phyloP scores from a whole-genome alignment of 163 green algal species.

The Chlamydomonas reinhardtii region DNA sequence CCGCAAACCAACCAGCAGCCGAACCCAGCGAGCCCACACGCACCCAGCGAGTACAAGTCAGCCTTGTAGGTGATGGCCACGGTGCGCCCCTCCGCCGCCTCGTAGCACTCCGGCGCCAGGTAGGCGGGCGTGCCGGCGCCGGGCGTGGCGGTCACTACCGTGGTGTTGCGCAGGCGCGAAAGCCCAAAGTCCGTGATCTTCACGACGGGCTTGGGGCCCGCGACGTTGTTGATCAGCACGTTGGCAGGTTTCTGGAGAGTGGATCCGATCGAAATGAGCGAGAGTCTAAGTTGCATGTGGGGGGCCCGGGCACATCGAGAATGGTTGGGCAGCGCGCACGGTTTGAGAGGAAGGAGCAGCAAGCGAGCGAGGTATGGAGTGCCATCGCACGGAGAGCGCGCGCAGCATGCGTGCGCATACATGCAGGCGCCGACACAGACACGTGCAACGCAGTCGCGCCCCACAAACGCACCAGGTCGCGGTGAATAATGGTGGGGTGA shows the following conservation, averaged over 20 bases:
- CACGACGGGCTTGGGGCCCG: neutral
- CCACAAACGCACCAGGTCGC: neutral
- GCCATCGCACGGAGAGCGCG: no score
- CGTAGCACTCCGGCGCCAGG: neutral
- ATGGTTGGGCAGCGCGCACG: no score
- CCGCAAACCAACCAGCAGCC: no score
- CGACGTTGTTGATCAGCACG: neutral
- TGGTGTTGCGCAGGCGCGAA: neutral
- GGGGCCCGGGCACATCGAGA: no score
- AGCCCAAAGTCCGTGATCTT: constrained; percentile 6
- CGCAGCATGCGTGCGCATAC: no score
- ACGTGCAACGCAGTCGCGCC: no score
- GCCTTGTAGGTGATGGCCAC: neutral
- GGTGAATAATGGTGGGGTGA: neutral
- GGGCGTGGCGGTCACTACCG: neutral
- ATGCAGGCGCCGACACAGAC: no score
- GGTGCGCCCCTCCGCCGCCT: neutral
- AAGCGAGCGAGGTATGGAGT: neutral
- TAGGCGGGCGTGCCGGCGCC: neutral
- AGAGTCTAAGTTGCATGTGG: no score
- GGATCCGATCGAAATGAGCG: no score
- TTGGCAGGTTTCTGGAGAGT: neutral
- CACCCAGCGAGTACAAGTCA: neutral
- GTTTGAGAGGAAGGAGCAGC: no score
- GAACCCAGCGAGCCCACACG: no score